Percentiles rank a stretch among this genome's conserved stretches.
These are phyloP conservation scores for Agroathelia rolfsii DNA, from an alignment of 1,284 basidiomycete genomes.

Conservation along the genomic window DNA sequence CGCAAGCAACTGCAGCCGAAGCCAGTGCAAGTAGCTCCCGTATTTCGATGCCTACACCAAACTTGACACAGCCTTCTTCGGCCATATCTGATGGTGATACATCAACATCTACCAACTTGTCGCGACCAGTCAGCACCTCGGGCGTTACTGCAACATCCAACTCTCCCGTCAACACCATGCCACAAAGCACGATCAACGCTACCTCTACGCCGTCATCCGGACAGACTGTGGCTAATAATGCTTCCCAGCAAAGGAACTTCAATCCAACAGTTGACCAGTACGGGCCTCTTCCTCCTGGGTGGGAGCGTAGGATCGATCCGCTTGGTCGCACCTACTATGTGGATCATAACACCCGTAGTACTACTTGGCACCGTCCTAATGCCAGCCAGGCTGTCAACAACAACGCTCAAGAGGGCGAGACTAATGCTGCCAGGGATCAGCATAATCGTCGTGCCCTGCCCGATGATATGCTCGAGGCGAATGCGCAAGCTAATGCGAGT, in stretches of 20 bases:
- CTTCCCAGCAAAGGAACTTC: constrained; percentile 57
- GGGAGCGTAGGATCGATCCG: constrained; percentile 89
- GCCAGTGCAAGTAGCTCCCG: constrained; percentile 13
- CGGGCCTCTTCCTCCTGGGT: constrained; percentile 77
- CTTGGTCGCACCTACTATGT: constrained; percentile 86
- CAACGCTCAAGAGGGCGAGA: constrained; percentile 34
- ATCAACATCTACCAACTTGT: constrained; percentile 21
- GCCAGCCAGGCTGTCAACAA: constrained; percentile 32
- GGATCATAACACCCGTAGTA: constrained; percentile 87
- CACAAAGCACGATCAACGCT: constrained; percentile 7
- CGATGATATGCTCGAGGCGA: constrained; percentile 69
- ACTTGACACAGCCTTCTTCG: constrained; percentile 22
- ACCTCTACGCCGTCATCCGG: constrained; percentile 14
- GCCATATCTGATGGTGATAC: constrained; percentile 26
- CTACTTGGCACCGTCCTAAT: constrained; percentile 85
- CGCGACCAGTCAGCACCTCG: constrained; percentile 17
- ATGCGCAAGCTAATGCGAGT: constrained; percentile 44
- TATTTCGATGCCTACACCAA: constrained; percentile 26
- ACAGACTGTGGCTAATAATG: constrained; percentile 17
- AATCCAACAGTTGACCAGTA: constrained; percentile 81
- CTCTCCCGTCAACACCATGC: constrained; percentile 3
- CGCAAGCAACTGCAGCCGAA: constrained; percentile 17
- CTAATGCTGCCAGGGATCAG: constrained; percentile 44
- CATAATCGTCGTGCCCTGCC: constrained; percentile 54
- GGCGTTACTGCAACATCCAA: constrained; percentile 1